phyloP scores from a whole-genome alignment of 495 filamentous ascomycete species.

The Podospora pseudocomata region DNA sequence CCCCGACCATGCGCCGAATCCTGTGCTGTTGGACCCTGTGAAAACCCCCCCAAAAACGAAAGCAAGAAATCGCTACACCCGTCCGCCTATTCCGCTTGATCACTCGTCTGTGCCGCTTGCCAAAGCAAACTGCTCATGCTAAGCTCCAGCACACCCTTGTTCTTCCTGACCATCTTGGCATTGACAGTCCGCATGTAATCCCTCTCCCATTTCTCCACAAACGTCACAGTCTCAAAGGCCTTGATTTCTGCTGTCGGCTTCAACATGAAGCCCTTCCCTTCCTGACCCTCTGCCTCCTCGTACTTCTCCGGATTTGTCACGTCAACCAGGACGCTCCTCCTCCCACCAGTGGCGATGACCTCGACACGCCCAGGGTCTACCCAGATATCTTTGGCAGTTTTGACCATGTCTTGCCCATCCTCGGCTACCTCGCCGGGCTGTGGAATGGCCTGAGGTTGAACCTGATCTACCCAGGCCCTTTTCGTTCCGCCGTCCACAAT shows the following conservation, averaged over 20 bases:
- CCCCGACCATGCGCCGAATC: not conserved
- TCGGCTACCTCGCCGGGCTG: not conserved
- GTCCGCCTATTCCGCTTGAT: not conserved
- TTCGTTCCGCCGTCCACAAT: slow-evolving; percentile 15
- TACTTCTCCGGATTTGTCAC: slow-evolving; percentile 16
- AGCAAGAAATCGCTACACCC: not conserved
- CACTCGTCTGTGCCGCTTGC: slow-evolving; percentile 12
- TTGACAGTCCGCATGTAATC: slow-evolving; percentile 27
- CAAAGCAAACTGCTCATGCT: slow-evolving; percentile 24
- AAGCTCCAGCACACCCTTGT: slow-evolving; percentile 24
- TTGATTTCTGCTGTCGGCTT: slow-evolving; percentile 6
- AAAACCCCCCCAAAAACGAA: not conserved
- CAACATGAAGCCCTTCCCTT: not conserved
- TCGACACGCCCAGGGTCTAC: slow-evolving; percentile 19
- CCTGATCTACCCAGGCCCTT: slow-evolving; percentile 20
- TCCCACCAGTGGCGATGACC: slow-evolving; percentile 2
- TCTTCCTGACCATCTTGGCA: slow-evolving; percentile 22
- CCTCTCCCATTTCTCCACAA: slow-evolving; percentile 28
- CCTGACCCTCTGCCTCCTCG: slow-evolving; percentile 9
- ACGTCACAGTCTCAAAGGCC: slow-evolving; percentile 16
- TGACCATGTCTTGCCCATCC: slow-evolving; percentile 11
- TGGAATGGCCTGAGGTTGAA: slow-evolving; percentile 11
- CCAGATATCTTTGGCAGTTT: slow-evolving; percentile 20
- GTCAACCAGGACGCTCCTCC: slow-evolving; percentile 10
- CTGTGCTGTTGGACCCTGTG: not conserved